A percentile compares a stretch with the other conserved stretches of the same genome.
These are phyloP conservation scores for Penstemon davidsonii DNA, from an alignment of 257 asterid genomes.

Conservation along the genomic window DNA sequence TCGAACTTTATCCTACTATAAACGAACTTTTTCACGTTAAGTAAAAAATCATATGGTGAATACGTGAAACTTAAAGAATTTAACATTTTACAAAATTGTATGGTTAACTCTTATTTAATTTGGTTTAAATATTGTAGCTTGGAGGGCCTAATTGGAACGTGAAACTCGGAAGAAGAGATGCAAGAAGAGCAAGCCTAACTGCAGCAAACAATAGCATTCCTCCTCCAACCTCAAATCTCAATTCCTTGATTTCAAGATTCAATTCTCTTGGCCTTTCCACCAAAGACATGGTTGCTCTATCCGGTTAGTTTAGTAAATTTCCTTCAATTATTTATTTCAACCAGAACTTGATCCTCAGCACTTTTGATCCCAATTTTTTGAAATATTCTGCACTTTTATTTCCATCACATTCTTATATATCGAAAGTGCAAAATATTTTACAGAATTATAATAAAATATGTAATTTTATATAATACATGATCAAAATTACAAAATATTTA, in stretches of 20 bases:
- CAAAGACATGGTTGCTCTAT: slow-evolving; percentile 72
- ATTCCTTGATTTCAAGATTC: slow-evolving; percentile 59
- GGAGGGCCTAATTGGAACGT: slow-evolving; percentile 82
- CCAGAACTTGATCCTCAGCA: too few species aligned
- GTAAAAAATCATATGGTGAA: not conserved
- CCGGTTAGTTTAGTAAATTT: slow-evolving; percentile 42
- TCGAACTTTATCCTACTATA: not conserved
- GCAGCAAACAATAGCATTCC: slow-evolving; percentile 85
- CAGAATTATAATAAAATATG: not conserved
- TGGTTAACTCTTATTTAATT: not conserved
- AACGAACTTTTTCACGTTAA: not conserved
- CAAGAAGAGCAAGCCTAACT: slow-evolving; percentile 68
- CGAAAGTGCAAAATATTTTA: too few species aligned
- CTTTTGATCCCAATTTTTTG: too few species aligned
- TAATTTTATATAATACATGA: not conserved
- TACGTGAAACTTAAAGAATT: too few species aligned
- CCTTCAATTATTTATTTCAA: not conserved
- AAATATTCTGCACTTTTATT: too few species aligned
- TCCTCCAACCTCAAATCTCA: slow-evolving; percentile 80
- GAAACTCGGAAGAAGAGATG: slow-evolving; percentile 79
- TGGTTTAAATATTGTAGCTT: slow-evolving; percentile 40
- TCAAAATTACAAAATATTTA: too few species aligned
- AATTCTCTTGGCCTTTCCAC: slow-evolving; percentile 67
- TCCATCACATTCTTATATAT: too few species aligned
- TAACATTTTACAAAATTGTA: too few species aligned